These are phyloP conservation scores for Phialocephala sp. DNA, from an alignment of 2,329 filamentous ascomycete genomes.

Conservation along the genomic window DNA sequence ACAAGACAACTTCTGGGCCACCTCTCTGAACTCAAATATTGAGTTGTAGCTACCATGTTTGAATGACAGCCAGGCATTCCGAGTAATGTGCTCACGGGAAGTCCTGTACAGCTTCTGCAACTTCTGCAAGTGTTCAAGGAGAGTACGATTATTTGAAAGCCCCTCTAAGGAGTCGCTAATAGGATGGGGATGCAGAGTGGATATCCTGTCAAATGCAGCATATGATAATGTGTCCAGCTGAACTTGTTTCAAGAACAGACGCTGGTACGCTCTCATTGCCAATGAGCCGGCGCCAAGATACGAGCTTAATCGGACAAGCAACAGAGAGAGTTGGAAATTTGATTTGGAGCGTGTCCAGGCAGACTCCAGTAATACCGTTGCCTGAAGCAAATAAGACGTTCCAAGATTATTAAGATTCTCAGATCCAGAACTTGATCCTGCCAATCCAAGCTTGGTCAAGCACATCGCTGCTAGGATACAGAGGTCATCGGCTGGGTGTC, in stretches of 20 bases:
- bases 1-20: constrained; percentile 35
- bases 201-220: constrained; percentile 46
- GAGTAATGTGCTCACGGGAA: constrained; percentile 36
- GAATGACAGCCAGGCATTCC: constrained; percentile 41
- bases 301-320: constrained; percentile 46
- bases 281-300: constrained; percentile 46
- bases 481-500: constrained; percentile 44
- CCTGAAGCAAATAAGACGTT: constrained; percentile 39
- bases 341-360: constrained; percentile 43
- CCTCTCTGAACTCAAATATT: constrained; percentile 42
- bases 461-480: constrained; percentile 41
- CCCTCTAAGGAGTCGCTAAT: constrained; percentile 33
- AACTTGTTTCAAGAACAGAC: constrained; percentile 47
- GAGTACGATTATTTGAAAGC: constrained; percentile 27
- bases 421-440: constrained; percentile 6
- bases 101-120: constrained; percentile 40
- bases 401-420: constrained; percentile 26
- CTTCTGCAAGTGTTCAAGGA: constrained; percentile 36
- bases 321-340: constrained; percentile 47
- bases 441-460: constrained; percentile 40
- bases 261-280: constrained; percentile 46
- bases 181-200: constrained; percentile 45
- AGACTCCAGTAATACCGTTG: constrained; percentile 42
- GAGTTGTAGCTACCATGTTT: constrained; percentile 44
- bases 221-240: constrained; percentile 49